phyloP scores from a whole-genome alignment of 495 filamentous ascomycete genomes.

The Penicillium cataractarum region DNA sequence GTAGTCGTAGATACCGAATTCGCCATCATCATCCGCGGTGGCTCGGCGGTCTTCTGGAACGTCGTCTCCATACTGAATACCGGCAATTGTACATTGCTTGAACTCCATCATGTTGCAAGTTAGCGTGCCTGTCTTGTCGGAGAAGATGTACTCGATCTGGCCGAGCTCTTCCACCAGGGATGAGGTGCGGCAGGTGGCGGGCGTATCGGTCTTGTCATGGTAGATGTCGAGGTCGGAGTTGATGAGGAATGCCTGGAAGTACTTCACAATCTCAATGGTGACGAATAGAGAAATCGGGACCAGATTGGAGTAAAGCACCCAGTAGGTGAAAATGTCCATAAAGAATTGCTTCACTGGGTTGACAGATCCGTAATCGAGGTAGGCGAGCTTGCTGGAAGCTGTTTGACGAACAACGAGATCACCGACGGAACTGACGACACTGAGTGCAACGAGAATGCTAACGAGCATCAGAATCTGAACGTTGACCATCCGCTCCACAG shows the following conservation, averaged over 20 bases:
- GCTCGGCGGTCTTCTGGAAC: slow-evolving; percentile 90
- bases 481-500: slow-evolving; percentile 92
- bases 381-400: slow-evolving; percentile 60
- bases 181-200: slow-evolving; percentile 92
- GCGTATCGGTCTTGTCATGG: slow-evolving; percentile 92
- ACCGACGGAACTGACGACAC: slow-evolving; percentile 86
- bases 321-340: slow-evolving; percentile 95
- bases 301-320: slow-evolving; percentile 97
- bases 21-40: slow-evolving; percentile 70
- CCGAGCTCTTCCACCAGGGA: slow-evolving; percentile 96
- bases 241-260: slow-evolving; percentile 95
- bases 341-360: slow-evolving; percentile 80
- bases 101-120: slow-evolving; percentile 99
- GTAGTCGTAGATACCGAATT: slow-evolving; percentile 87
- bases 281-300: slow-evolving; percentile 98
- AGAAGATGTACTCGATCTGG: slow-evolving; percentile 98
- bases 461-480: slow-evolving; percentile 89
- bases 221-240: slow-evolving; percentile 98
- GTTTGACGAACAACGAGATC: slow-evolving; percentile 79
- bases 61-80: slow-evolving; percentile 92
- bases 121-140: slow-evolving; percentile 98
- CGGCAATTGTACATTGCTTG: slow-evolving; percentile 88
- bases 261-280: slow-evolving; percentile 97
- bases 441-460: slow-evolving; percentile 78
- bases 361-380: slow-evolving; percentile 66